Conservation (phyloP, 768 basidiomycete genomes). For the Phanerochaete sordida region DNA sequence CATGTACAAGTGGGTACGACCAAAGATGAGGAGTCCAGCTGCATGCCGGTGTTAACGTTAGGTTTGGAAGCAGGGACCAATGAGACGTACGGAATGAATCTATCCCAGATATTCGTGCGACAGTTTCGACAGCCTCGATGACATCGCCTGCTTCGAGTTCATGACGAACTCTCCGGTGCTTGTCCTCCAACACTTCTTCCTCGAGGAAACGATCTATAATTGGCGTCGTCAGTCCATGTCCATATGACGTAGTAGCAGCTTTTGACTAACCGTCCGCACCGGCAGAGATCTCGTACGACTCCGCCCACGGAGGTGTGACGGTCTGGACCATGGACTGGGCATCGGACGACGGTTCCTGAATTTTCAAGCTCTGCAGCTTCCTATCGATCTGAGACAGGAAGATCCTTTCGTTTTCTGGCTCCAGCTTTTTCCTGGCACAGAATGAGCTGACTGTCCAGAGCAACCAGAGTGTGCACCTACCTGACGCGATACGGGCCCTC, state of each 20-base stretch:
- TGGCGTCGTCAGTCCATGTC: background rate
- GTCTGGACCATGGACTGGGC: constrained; percentile 45
- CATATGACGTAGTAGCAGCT: no score
- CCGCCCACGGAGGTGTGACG: constrained; percentile 73
- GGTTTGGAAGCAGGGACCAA: background rate
- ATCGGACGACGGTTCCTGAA: constrained; percentile 50
- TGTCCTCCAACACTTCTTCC: constrained; percentile 85
- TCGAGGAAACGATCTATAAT: constrained; percentile 51
- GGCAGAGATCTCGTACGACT: constrained; percentile 63
- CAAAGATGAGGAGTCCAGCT: constrained; percentile 89
- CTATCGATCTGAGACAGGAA: constrained; percentile 46
- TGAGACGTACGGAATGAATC: constrained; percentile 79
- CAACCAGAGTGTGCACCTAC: constrained; percentile 32
- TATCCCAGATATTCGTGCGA: constrained; percentile 84
- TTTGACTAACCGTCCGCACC: constrained; percentile 53
- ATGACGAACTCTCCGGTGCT: constrained; percentile 81
- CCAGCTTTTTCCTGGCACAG: constrained; percentile 65
- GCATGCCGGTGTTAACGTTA: background rate
- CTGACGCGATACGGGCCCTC: constrained; percentile 87
- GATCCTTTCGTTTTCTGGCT: constrained; percentile 49
- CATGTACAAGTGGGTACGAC: constrained; percentile 83
- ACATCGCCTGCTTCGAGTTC: constrained; percentile 87
- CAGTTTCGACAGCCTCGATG: constrained; percentile 83
- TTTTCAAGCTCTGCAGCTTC: constrained; percentile 42
- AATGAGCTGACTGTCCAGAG: background rate